Evolutionary conservation across 306 rosid species (phyloP).

Genomic region (Chamaecrista fasciculata): DNA sequence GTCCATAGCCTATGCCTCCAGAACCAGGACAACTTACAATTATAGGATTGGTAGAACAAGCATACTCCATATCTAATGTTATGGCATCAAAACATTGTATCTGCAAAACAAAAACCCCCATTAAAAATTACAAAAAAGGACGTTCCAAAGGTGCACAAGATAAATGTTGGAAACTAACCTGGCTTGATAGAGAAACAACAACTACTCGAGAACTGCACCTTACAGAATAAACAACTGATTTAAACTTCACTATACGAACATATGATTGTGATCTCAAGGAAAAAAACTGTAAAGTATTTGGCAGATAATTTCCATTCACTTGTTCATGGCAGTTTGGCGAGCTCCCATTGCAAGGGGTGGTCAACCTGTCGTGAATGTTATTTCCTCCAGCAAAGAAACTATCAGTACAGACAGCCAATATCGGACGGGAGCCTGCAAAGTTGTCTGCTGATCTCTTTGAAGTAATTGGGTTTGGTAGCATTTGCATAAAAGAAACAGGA

Average conservation of each 20-base stretch:
- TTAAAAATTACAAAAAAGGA: conserved; percentile 25
- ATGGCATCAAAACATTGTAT: conserved; percentile 84
- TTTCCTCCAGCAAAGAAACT: conserved; percentile 60
- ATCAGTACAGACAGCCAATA: conserved; percentile 75
- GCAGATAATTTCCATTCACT: conserved; percentile 56
- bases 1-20: conserved; percentile 84
- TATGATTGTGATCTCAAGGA: conserved; percentile 83
- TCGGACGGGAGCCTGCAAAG: conserved; percentile 64
- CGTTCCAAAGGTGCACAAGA: background rate
- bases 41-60: conserved; percentile 78
- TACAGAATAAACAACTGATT: conserved; percentile 79
- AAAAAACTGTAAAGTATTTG: conserved; percentile 76
- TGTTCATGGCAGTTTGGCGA: conserved; percentile 56
- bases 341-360: conserved; percentile 45
- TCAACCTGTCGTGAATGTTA: conserved; percentile 51
- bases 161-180: conserved; percentile 45
- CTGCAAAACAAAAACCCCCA: conserved; percentile 46
- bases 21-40: conserved; percentile 56
- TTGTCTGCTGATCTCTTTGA: conserved; percentile 64
- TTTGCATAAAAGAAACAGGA: conserved; percentile 87
- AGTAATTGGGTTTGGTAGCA: conserved; percentile 73
- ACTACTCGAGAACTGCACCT: conserved; percentile 89
- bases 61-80: conserved; percentile 75
- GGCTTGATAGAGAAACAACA: conserved; percentile 77
- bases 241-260: conserved; percentile 78